Conservation (phyloP, 192 early-diverging fungal genomes). For the Backusella westeae region DNA sequence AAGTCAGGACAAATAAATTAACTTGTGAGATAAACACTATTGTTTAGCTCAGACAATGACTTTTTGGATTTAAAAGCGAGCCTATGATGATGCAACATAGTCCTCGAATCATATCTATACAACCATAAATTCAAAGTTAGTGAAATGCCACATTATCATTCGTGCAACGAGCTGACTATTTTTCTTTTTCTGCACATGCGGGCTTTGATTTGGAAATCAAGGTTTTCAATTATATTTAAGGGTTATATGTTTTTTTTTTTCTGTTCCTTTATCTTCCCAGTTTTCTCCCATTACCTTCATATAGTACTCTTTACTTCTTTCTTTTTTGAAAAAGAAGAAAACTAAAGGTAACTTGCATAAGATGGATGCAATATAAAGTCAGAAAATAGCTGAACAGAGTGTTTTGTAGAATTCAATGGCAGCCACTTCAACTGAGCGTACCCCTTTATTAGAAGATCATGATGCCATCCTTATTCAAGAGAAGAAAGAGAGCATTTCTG, state of each 20-base stretch:
- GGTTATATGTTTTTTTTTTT: background rate
- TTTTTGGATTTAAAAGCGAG: background rate
- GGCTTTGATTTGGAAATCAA: background rate
- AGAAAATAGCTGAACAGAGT: background rate
- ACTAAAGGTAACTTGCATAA: background rate
- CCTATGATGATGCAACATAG: background rate
- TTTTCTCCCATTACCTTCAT: background rate
- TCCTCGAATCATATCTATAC: background rate
- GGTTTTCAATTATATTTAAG: background rate
- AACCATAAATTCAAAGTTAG: background rate
- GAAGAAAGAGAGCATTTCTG: background rate
- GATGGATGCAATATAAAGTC: background rate
- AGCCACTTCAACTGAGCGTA: background rate
- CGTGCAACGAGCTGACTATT: background rate
- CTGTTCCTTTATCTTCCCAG: background rate
- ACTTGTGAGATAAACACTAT: background rate
- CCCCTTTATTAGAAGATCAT: background rate
- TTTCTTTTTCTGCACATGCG: background rate
- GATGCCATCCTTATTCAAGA: background rate
- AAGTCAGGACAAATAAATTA: no score
- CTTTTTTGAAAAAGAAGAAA: background rate
- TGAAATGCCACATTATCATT: slow-evolving; percentile 1
- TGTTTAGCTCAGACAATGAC: background rate
- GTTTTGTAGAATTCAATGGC: background rate
- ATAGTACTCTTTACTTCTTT: background rate